A percentile compares a stretch with the other conserved stretches of the same genome.
These are phyloP conservation scores for Serendipita indica DNA, from an alignment of 768 basidiomycete species.

Conservation along the genomic window DNA sequence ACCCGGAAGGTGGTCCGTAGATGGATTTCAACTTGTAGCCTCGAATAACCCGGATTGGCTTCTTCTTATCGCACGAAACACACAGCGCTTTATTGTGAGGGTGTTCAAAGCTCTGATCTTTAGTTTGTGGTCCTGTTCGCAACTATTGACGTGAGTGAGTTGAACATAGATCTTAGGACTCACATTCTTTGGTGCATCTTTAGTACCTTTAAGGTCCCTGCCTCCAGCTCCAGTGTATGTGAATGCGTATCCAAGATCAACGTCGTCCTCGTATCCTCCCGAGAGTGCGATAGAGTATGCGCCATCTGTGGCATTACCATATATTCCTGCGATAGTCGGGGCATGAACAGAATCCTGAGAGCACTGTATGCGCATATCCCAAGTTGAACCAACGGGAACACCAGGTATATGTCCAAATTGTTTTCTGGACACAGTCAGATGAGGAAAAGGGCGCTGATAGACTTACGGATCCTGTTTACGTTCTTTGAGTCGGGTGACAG, in stretches of 20 bases:
- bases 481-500: slow-evolving; percentile 17
- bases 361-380: slow-evolving; percentile 47
- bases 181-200: slow-evolving; percentile 70
- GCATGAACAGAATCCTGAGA: slow-evolving; percentile 72
- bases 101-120: slow-evolving; percentile 68
- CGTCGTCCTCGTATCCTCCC: slow-evolving; percentile 78
- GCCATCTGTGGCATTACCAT: slow-evolving; percentile 41
- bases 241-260: slow-evolving; percentile 68
- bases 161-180: slow-evolving; percentile 15
- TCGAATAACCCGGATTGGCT: slow-evolving; percentile 75
- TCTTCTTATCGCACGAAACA: slow-evolving; percentile 66
- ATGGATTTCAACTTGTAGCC: slow-evolving; percentile 61
- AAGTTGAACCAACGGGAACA: slow-evolving; percentile 68
- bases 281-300: slow-evolving; percentile 78
- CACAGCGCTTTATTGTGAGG: slow-evolving; percentile 52
- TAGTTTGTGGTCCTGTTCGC: slow-evolving; percentile 77
- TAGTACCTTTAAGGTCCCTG: slow-evolving; percentile 75
- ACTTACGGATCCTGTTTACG: slow-evolving; percentile 22
- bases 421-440: slow-evolving; percentile 34
- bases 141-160: slow-evolving; percentile 32
- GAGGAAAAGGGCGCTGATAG: background rate
- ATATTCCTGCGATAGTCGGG: slow-evolving; percentile 74
- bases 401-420: slow-evolving; percentile 69
- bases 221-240: slow-evolving; percentile 81
- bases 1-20: slow-evolving; percentile 58